These are phyloP conservation scores for Corinectria fuckeliana DNA, from an alignment of 2,329 filamentous ascomycete species.

Conservation along the genomic window DNA sequence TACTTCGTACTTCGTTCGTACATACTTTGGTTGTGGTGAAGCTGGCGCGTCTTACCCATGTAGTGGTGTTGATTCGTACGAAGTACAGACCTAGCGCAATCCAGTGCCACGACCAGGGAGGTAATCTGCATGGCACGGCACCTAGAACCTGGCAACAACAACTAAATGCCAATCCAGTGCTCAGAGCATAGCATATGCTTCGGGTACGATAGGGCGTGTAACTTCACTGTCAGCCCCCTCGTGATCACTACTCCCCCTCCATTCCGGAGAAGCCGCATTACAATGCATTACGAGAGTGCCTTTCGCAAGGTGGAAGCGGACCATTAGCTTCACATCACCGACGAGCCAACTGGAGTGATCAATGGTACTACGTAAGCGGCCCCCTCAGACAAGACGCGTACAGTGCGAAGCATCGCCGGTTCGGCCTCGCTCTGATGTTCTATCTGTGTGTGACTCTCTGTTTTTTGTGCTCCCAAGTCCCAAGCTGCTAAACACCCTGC, in stretches of 20 bases:
- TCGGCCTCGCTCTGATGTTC: not conserved
- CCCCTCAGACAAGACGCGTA: conserved; percentile 14
- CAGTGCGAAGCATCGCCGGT: conserved; percentile 22
- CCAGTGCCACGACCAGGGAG: conserved; percentile 14
- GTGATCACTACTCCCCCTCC: conserved; percentile 12
- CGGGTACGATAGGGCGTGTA: conserved; percentile 8
- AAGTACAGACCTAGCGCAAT: conserved; percentile 1
- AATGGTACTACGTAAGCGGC: conserved; percentile 6
- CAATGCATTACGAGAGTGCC: not conserved
- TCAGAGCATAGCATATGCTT: too few species aligned
- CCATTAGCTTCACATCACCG: conserved; percentile 25
- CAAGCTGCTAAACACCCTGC: not conserved
- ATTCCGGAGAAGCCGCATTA: conserved; percentile 9
- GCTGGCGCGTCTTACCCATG: too few species aligned
- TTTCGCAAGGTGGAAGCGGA: not conserved
- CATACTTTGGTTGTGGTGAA: too few species aligned
- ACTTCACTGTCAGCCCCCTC: conserved; percentile 5
- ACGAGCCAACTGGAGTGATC: conserved; percentile 1
- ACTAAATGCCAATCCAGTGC: too few species aligned
- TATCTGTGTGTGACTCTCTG: too few species aligned
- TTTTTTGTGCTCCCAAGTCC: not conserved
- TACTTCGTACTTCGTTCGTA: too few species aligned
- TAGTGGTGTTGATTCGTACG: conserved; percentile 32
- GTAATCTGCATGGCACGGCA: conserved; percentile 22
- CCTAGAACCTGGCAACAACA: not conserved